A percentile compares a stretch with the other conserved stretches of the same genome.
Conservation (phyloP, 1,284 basidiomycete genomes). For the Coniophora puteana region DNA sequence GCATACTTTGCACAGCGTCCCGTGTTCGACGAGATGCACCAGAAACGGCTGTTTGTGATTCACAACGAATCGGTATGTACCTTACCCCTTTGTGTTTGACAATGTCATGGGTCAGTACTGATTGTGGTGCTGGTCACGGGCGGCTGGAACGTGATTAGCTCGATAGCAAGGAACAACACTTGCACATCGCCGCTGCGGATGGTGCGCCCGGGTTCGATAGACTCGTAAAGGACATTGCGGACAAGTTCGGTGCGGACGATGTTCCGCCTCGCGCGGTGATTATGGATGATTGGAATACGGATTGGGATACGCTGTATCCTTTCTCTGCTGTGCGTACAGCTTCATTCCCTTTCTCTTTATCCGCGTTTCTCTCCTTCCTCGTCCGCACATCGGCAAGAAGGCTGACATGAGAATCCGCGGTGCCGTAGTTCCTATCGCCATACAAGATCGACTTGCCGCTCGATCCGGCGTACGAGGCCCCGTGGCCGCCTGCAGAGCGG, state of each 20-base stretch:
- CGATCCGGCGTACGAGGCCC: conserved; percentile 48
- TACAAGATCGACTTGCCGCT: conserved; percentile 68
- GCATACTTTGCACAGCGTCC: conserved; percentile 59
- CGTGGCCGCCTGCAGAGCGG: conserved; percentile 39
- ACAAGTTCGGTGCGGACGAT: conserved; percentile 50
- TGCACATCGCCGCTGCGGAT: conserved; percentile 86
- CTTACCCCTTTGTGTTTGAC: background rate
- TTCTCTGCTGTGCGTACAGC: conserved; percentile 59
- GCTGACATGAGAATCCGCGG: conserved; percentile 12
- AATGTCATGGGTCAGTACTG: conserved; percentile 1
- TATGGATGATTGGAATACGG: conserved; percentile 68
- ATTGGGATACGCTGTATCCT: conserved; percentile 89
- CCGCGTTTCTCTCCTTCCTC: background rate
- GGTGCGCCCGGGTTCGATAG: conserved; percentile 71
- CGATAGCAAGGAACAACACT: conserved; percentile 66
- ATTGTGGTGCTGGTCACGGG: conserved; percentile 3
- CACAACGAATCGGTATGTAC: conserved; percentile 82
- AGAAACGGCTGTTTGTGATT: conserved; percentile 84
- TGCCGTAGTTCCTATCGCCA: conserved; percentile 68
- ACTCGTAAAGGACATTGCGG: conserved; percentile 61
- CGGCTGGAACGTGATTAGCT: conserved; percentile 49
- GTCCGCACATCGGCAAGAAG: background rate
- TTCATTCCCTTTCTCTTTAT: background rate
- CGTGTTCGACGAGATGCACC: conserved; percentile 84
- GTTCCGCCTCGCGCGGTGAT: conserved; percentile 41